Conservation (phyloP, 2,329 filamentous ascomycete genomes). For the Triangularia setosa region DNA sequence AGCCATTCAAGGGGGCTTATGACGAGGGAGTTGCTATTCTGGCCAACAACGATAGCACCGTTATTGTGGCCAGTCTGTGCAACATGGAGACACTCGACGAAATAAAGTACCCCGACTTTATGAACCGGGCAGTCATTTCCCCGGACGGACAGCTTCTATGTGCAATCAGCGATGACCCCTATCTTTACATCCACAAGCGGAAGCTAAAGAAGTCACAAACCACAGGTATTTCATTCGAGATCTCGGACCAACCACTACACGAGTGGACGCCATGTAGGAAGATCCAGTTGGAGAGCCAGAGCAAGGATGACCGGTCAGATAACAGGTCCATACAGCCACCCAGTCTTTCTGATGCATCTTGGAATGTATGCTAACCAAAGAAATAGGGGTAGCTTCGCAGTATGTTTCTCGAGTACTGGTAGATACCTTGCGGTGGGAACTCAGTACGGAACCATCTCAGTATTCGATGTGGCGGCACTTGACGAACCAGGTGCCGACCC, state of each 20-base stretch:
- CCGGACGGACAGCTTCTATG: constrained; percentile 78
- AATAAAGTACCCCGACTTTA: constrained; percentile 73
- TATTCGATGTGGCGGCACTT: constrained; percentile 60
- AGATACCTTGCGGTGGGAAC: constrained; percentile 71
- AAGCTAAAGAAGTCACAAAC: constrained; percentile 32
- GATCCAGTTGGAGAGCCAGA: constrained; percentile 57
- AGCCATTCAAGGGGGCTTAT: constrained; percentile 39
- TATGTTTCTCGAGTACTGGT: constrained; percentile 70
- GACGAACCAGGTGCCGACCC: constrained; percentile 48
- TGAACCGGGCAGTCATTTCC: constrained; percentile 93
- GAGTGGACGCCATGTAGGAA: constrained; percentile 50
- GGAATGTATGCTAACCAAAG: constrained; percentile 10
- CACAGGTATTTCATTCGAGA: constrained; percentile 24
- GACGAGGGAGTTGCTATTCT: constrained; percentile 61
- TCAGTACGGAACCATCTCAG: constrained; percentile 73
- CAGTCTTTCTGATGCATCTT: neutral
- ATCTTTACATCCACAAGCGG: constrained; percentile 75
- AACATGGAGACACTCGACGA: constrained; percentile 62
- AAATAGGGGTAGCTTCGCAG: constrained; percentile 69
- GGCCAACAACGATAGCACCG: constrained; percentile 87
- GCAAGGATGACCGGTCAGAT: constrained; percentile 49
- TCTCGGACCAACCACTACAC: constrained; percentile 32
- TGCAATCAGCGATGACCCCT: constrained; percentile 83
- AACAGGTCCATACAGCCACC: constrained; percentile 38
- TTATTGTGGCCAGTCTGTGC: constrained; percentile 75